Percentiles rank a stretch among this genome's conserved stretches.
Evolutionary conservation across 1,139 yeast genomes (phyloP).

Genomic region (Geotrichum siamense): DNA sequence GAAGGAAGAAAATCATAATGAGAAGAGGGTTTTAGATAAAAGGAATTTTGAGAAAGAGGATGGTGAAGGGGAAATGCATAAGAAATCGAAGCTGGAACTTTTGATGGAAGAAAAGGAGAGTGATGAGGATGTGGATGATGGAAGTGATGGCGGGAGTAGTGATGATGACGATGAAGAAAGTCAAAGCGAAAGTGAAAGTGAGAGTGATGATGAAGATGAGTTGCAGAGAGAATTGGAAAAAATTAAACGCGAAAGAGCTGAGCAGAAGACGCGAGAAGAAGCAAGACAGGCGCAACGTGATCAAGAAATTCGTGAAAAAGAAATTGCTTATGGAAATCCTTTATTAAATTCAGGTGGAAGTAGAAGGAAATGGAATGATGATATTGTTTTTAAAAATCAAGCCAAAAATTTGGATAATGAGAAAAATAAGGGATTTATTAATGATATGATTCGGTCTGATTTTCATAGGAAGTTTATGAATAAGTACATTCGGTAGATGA

Average conservation of each 20-base stretch:
- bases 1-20: constrained; percentile 12
- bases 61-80: constrained; percentile 21
- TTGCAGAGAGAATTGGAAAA: constrained; percentile 49
- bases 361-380: constrained; percentile 42
- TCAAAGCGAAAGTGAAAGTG: constrained; percentile 25
- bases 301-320: constrained; percentile 34
- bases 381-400: constrained; percentile 42
- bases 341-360: constrained; percentile 32
- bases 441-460: constrained; percentile 61
- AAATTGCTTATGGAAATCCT: constrained; percentile 42
- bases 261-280: constrained; percentile 31
- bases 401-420: constrained; percentile 27
- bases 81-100: constrained; percentile 26
- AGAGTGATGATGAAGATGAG: constrained; percentile 29
- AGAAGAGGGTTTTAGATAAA: constrained; percentile 7
- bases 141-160: constrained; percentile 23
- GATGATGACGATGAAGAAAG: constrained; percentile 24
- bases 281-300: constrained; percentile 31
- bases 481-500: constrained; percentile 49
- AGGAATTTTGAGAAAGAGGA: constrained; percentile 16
- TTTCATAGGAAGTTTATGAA: constrained; percentile 65
- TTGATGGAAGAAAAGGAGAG: constrained; percentile 22
- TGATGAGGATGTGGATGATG: constrained; percentile 24
- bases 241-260: constrained; percentile 43
- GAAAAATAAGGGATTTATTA: constrained; percentile 42